phyloP scores from a whole-genome alignment of 441 rosid species.

The Metrosideros polymorpha region DNA sequence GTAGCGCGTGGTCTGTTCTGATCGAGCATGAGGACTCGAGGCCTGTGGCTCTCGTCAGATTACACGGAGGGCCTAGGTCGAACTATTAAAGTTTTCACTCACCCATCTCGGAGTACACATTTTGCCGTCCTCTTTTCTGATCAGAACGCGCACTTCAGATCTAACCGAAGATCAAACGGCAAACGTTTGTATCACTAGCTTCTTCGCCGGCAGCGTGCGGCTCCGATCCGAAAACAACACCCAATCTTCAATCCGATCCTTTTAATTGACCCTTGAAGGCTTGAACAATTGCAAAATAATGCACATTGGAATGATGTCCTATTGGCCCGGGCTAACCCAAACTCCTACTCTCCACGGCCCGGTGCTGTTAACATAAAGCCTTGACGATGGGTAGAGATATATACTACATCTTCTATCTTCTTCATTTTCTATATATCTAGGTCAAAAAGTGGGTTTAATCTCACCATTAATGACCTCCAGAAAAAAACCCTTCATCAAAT shows the following conservation, averaged over 20 bases:
- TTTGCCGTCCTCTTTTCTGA: not conserved
- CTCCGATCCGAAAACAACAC: not conserved
- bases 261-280: not conserved
- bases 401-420: not conserved
- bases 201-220: not conserved
- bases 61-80: not conserved
- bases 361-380: not conserved
- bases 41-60: not conserved
- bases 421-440: not conserved
- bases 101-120: not conserved
- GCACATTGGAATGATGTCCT: not conserved
- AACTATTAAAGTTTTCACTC: not conserved
- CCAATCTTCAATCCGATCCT: not conserved
- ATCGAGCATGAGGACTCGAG: not conserved
- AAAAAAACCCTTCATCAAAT: not conserved
- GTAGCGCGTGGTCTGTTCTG: not conserved
- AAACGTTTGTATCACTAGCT: not conserved
- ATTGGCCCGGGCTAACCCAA: not conserved
- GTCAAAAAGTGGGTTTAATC: not conserved
- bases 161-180: not conserved
- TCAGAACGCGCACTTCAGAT: not conserved
- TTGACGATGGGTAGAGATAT: not conserved
- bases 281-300: not conserved
- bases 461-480: not conserved
- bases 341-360: not conserved